Evolutionary conservation across 176 grass and related monocot species (phyloP), one percentile per base, ranked within the genome.

Genomic region (Hyparrhenia diplandra): DNA sequence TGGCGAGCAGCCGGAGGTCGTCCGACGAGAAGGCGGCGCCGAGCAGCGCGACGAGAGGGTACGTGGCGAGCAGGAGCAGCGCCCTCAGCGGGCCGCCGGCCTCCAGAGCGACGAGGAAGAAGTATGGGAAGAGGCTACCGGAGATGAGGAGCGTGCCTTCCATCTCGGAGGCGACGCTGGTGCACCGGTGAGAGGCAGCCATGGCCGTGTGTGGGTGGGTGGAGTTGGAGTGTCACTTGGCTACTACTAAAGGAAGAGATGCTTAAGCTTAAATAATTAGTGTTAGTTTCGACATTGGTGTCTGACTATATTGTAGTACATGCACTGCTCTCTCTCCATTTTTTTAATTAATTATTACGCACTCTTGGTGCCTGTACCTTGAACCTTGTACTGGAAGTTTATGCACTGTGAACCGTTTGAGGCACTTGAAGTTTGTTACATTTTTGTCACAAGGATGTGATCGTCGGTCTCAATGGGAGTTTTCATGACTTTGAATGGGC

Each of bases 51-150:
- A 68, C 8, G 31, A 92, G 1, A 3, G 93, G 93, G 78, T 85
- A 89, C 0, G 43, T 13, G 34, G 82, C 39, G 52, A 92, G 84
- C 66, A 95, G 57, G 3, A 13, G 4, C 10, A 72, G 42, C 0
- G 87, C 87, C 25, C 87, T 67, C 57, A 92, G 42, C 5, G 82
- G 87, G 2, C 89, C 82, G 24, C 89, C 74, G 16, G 89, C 93
- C 70, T 95, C 93, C 18, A 95, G 82, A 13, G 87, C 82, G 16
- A 92, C 76, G 36, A 92, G 82, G 83, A 91, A 25, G 79, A 95
- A 95, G 90, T 90, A 95, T 0, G 87, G 87, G 64, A 95, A 92
- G 69, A 90, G 75, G 49, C 47, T 36, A 9, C 51, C 66, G 18
- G 87, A 90, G 82, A 90, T 69, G 52, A 95, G 79, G 6, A 95